phyloP scores from a whole-genome alignment of 1,139 yeast species.

The Diutina scorzettiae region DNA sequence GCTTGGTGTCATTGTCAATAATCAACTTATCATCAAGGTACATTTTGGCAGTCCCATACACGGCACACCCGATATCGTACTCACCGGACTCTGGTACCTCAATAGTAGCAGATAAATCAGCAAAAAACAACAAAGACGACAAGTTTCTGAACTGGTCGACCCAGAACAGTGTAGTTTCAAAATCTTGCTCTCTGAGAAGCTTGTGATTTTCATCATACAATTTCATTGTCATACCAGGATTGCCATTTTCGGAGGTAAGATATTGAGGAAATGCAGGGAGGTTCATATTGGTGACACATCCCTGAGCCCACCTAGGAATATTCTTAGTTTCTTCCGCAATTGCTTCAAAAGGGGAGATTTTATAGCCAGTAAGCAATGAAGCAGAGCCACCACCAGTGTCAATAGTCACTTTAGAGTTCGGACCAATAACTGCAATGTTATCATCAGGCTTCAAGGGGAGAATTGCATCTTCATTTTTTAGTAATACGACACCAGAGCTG shows the following conservation, averaged over 20 bases:
- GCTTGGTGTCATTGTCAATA: constrained; percentile 45
- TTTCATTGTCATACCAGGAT: neutral
- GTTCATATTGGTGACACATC: neutral
- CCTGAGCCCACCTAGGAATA: neutral
- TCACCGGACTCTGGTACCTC: constrained; percentile 16
- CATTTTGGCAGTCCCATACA: constrained; percentile 41
- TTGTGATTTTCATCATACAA: neutral
- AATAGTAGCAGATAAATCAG: neutral
- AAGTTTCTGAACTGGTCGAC: neutral
- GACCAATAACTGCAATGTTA: constrained; percentile 37
- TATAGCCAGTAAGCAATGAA: constrained; percentile 31
- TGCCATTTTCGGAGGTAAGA: neutral
- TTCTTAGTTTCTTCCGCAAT: constrained; percentile 14
- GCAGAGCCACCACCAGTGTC: constrained; percentile 47
- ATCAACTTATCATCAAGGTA: constrained; percentile 40
- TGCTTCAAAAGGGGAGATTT: constrained; percentile 34
- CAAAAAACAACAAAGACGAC: neutral
- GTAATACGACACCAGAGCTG: constrained; percentile 39
- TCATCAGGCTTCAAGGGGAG: constrained; percentile 25
- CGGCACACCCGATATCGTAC: constrained; percentile 39
- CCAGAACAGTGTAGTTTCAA: neutral
- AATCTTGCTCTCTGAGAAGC: neutral
- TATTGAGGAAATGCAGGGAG: neutral
- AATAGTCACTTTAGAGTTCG: constrained; percentile 32
- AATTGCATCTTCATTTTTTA: constrained; percentile 34